phyloP scores from a whole-genome alignment of 1,284 basidiomycete species.

The Fomitopsis palustris region DNA sequence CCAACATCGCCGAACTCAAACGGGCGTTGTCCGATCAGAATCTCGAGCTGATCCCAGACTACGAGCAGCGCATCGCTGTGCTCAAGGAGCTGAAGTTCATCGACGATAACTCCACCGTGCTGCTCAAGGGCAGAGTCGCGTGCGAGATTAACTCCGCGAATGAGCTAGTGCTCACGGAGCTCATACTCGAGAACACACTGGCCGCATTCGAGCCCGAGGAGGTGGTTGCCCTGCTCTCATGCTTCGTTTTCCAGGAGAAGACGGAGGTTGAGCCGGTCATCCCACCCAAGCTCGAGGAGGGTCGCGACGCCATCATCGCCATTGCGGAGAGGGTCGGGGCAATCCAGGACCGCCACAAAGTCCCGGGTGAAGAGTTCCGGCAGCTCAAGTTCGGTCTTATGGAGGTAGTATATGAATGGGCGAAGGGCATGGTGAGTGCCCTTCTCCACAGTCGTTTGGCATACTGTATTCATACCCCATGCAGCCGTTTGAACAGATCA shows the following conservation, averaged over 20 bases:
- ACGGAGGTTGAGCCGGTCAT: slow-evolving; percentile 84
- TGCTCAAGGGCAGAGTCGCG: slow-evolving; percentile 95
- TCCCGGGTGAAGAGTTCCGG: slow-evolving; percentile 75
- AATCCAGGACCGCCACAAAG: slow-evolving; percentile 78
- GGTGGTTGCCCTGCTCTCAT: slow-evolving; percentile 94
- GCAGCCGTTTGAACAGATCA: slow-evolving; percentile 95
- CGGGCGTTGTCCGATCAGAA: slow-evolving; percentile 93
- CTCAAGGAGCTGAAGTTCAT: slow-evolving; percentile 91
- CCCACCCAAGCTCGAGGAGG: slow-evolving; percentile 74
- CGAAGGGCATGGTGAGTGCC: slow-evolving; percentile 87
- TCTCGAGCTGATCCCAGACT: slow-evolving; percentile 94
- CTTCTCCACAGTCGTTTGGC: neutral
- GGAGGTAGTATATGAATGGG: slow-evolving; percentile 99
- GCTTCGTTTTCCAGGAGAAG: slow-evolving; percentile 98
- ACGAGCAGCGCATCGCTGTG: slow-evolving; percentile 91
- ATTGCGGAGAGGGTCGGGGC: slow-evolving; percentile 84
- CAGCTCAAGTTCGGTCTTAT: slow-evolving; percentile 87
- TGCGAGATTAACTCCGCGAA: slow-evolving; percentile 99
- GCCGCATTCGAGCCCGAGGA: slow-evolving; percentile 91
- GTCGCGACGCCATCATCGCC: slow-evolving; percentile 73
- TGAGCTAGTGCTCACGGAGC: slow-evolving; percentile 92
- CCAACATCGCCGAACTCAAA: slow-evolving; percentile 74
- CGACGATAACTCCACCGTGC: slow-evolving; percentile 90
- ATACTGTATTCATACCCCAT: slow-evolving; percentile 2
- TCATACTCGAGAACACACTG: slow-evolving; percentile 94